Evolutionary conservation across 495 filamentous ascomycete species (phyloP).

Genomic region (Penicillium silybi): DNA sequence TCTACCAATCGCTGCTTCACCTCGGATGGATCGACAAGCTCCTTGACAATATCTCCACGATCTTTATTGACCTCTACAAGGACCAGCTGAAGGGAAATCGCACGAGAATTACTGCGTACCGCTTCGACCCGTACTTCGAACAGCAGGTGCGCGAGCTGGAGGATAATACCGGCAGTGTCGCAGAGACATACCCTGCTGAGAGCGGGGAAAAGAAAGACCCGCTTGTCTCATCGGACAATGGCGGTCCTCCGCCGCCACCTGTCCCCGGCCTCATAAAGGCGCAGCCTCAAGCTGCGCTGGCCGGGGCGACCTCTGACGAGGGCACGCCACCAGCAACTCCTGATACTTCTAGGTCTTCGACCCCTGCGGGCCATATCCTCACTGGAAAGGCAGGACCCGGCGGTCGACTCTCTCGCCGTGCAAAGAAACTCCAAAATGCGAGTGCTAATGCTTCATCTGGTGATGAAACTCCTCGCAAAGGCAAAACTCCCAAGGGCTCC

Average conservation of each 20-base stretch:
- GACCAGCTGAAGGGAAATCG: slow-evolving; percentile 80
- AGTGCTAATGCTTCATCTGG: slow-evolving; percentile 75
- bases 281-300: slow-evolving; percentile 47
- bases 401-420: slow-evolving; percentile 72
- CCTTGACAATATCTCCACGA: slow-evolving; percentile 84
- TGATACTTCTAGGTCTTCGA: slow-evolving; percentile 72
- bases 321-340: slow-evolving; percentile 65
- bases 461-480: slow-evolving; percentile 65
- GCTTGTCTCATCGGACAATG: slow-evolving; percentile 45
- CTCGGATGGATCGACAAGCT: slow-evolving; percentile 97
- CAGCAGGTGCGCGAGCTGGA: slow-evolving; percentile 87
- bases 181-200: slow-evolving; percentile 27
- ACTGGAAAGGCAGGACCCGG: slow-evolving; percentile 67
- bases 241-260: slow-evolving; percentile 51
- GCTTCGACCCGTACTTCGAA: slow-evolving; percentile 91
- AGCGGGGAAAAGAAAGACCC: slow-evolving; percentile 39
- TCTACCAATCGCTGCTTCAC: slow-evolving; percentile 92
- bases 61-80: slow-evolving; percentile 85
- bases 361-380: slow-evolving; percentile 66
- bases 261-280: slow-evolving; percentile 54
- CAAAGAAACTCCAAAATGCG: slow-evolving; percentile 66
- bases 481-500: slow-evolving; percentile 51
- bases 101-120: slow-evolving; percentile 67
- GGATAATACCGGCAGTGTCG: slow-evolving; percentile 38
- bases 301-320: slow-evolving; percentile 45